These are phyloP conservation scores for Torulaspora quercuum DNA, from an alignment of 805 yeast genomes.

Conservation along the genomic window DNA sequence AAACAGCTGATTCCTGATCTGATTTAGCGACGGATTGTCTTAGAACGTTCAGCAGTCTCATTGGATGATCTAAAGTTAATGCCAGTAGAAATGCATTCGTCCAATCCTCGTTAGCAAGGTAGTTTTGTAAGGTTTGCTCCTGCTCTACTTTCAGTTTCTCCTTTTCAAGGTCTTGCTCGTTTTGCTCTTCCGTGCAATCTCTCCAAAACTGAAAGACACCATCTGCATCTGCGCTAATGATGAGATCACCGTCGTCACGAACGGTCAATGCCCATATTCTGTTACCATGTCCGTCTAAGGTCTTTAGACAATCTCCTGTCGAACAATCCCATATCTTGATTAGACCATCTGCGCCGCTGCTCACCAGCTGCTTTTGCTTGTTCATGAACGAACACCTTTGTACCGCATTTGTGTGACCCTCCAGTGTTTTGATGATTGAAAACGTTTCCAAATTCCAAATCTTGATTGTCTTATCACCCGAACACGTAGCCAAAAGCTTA, in stretches of 20 bases:
- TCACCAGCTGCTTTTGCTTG: constrained; percentile 61
- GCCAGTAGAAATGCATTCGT: constrained; percentile 83
- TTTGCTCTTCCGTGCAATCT: constrained; percentile 77
- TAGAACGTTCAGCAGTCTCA: constrained; percentile 77
- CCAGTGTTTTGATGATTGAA: constrained; percentile 75
- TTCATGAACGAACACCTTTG: constrained; percentile 74
- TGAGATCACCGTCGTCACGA: constrained; percentile 59
- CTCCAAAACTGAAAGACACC: constrained; percentile 87
- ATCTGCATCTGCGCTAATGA: constrained; percentile 92
- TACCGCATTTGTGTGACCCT: constrained; percentile 91
- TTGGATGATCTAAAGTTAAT: constrained; percentile 82
- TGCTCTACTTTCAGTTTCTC: constrained; percentile 66
- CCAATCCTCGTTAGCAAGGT: constrained; percentile 73
- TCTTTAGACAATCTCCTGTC: constrained; percentile 73
- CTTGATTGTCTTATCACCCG: constrained; percentile 88
- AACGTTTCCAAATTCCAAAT: constrained; percentile 84
- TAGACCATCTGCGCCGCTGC: constrained; percentile 90
- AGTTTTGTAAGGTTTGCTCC: constrained; percentile 82
- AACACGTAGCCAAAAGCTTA: constrained; percentile 71
- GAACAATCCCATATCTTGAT: constrained; percentile 84
- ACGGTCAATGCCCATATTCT: constrained; percentile 88
- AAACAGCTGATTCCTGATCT: constrained; percentile 12
- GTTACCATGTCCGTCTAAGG: constrained; percentile 90
- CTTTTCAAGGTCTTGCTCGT: constrained; percentile 48
- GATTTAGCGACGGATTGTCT: constrained; percentile 56